Percentiles rank a stretch among this genome's conserved stretches.
These are phyloP conservation scores for Prosopis cineraria DNA, from an alignment of 306 rosid genomes.

Conservation along the genomic window DNA sequence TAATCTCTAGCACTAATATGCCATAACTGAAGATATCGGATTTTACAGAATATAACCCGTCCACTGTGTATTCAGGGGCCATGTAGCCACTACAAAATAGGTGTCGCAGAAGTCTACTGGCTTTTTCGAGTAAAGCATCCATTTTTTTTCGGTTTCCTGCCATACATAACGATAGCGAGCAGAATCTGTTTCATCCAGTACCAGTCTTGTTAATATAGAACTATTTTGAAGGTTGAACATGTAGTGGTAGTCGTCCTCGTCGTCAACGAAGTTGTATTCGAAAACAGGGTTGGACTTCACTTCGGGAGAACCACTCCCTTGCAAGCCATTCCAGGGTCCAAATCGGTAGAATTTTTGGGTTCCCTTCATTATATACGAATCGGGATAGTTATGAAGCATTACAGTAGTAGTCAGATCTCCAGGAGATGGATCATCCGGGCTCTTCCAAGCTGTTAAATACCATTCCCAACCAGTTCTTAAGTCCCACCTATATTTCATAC, in stretches of 20 bases:
- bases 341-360: background rate
- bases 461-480: conserved; percentile 33
- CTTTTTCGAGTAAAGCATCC: background rate
- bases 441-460: conserved; percentile 42
- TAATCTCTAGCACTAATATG: conserved; percentile 44
- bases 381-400: background rate
- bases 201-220: background rate
- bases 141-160: background rate
- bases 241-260: background rate
- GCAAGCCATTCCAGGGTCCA: conserved; percentile 12
- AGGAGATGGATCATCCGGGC: conserved; percentile 40
- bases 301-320: background rate
- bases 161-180: conserved; percentile 1
- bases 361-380: background rate
- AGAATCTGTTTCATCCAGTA: background rate
- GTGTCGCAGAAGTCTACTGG: too few relatives aligned
- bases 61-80: conserved; percentile 50
- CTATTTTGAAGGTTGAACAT: background rate
- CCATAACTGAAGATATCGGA: conserved; percentile 41
- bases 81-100: conserved; percentile 44
- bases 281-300: background rate
- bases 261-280: background rate
- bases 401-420: conserved; percentile 18
- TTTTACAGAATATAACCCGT: conserved; percentile 44
- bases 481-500: conserved; percentile 50